A percentile compares a stretch with the other conserved stretches of the same genome.
Conservation (phyloP, 1,139 yeast species). For the Saccharomycopsis hybrid region DNA sequence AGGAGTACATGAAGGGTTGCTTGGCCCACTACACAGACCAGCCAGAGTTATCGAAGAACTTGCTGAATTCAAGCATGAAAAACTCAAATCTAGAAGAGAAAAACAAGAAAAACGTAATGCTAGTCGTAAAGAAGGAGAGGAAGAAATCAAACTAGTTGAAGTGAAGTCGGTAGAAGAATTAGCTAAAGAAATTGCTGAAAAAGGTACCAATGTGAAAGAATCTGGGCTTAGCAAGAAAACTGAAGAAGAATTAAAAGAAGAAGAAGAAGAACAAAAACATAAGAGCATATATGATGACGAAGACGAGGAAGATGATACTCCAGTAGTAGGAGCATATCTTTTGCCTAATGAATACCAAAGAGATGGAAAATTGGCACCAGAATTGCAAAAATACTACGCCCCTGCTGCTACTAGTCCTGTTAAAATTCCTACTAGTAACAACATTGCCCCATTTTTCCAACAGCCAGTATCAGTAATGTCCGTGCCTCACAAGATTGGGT, state of each 20-base stretch:
- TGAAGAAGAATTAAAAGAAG: slow-evolving; percentile 21
- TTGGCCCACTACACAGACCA: slow-evolving; percentile 84
- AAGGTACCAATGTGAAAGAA: not conserved
- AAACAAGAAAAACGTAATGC: slow-evolving; percentile 15
- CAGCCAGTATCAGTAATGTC: slow-evolving; percentile 74
- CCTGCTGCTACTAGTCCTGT: no score
- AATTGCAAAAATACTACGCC: slow-evolving; percentile 31
- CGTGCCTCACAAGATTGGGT: slow-evolving; percentile 72
- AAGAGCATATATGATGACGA: slow-evolving; percentile 20
- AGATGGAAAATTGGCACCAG: slow-evolving; percentile 53
- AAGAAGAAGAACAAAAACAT: slow-evolving; percentile 17
- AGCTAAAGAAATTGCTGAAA: slow-evolving; percentile 4
- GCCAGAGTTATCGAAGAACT: slow-evolving; percentile 14
- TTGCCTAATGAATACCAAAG: slow-evolving; percentile 44
- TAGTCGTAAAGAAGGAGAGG: slow-evolving; percentile 20
- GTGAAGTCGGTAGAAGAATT: slow-evolving; percentile 16
- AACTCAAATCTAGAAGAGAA: slow-evolving; percentile 11
- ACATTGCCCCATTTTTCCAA: slow-evolving; percentile 55
- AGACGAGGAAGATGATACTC: slow-evolving; percentile 31
- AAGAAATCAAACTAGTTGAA: no score
- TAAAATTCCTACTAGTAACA: slow-evolving; percentile 28
- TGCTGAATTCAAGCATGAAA: slow-evolving; percentile 11
- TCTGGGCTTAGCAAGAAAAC: no score
- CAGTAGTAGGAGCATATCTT: slow-evolving; percentile 62
- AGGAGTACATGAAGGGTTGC: slow-evolving; percentile 90